Base-by-base conservation (phyloP, 352 stramenopile species). In the Pythium grandisporangium region DNA sequence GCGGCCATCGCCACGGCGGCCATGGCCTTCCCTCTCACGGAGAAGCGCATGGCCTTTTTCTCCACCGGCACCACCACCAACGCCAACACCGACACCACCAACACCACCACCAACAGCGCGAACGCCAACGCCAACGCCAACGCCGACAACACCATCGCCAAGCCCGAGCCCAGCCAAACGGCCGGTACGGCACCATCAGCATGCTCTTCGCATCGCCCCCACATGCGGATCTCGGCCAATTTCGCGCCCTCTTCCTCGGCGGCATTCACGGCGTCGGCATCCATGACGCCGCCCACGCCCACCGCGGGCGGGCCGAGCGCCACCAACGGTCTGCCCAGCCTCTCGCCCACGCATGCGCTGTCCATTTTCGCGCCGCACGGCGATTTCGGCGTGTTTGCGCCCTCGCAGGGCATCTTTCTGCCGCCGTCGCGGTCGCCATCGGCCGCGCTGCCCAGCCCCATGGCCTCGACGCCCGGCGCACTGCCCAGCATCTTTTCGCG, bases 341-440 rank as follows among this genome's bases (percentile, higher is more conserved):
- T 56, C 19, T 56, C 53, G 30, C 53, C 53, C 5, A 45, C 46
- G 21, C 53, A 61, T 43, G 29, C 46, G 33, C 42, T 61, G 7
- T 56, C 53, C 22, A 61, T 61, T 42, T 61, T 61, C 37, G 53
- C 53, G 42, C 53, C 53, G 21, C 53, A 61, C 35, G 26, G 39
- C 39, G 51, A 59, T 25, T 23, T 43, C 17, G 26, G 5, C 5
- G 10, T 16, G 34, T 39, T 39, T 11, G 8, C 34, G 34, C 34
- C 10, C 8, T 39, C 20, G 10, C 8, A 13, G 34, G 17, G n/a
- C 34, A 39, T 39, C 10, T 39, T 39, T 39, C n/a, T n/a, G n/a
- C 10, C 34, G n/a, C n/a, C 34, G 34, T 39, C 20, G 1, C 34
- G 27, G 8, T 32, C 27, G 8, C 27, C 27, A 8, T 14, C 27